These are phyloP conservation scores for Talaromyces pinophilus DNA, from an alignment of 2,329 filamentous ascomycete species.

Conservation along the genomic window DNA sequence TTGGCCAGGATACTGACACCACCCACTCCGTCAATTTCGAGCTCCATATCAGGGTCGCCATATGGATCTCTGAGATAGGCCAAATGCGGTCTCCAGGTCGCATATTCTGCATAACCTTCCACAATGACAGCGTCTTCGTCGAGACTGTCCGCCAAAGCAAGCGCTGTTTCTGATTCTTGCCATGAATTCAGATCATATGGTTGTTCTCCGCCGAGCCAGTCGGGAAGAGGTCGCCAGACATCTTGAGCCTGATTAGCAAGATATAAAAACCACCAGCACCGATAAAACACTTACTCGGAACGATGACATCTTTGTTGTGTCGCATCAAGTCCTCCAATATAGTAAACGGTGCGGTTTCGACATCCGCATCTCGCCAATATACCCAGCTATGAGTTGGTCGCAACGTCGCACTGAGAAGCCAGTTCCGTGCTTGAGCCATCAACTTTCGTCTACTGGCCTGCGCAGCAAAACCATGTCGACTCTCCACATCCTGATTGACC, in stretches of 20 bases:
- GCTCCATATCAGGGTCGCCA: constrained; percentile 97
- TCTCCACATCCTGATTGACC: constrained; percentile 96
- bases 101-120: constrained; percentile 97
- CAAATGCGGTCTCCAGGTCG: constrained; percentile 95
- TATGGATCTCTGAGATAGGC: constrained; percentile 96
- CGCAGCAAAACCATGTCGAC: constrained; percentile 93
- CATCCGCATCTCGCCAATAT: constrained; percentile 98
- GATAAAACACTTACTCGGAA: constrained; percentile 72
- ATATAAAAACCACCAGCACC: too few relatives aligned
- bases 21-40: constrained; percentile 98
- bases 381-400: constrained; percentile 98
- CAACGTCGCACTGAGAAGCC: constrained; percentile 89
- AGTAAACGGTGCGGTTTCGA: constrained; percentile 94
- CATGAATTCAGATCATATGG: constrained; percentile 98
- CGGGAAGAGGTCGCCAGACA: constrained; percentile 96
- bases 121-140: constrained; percentile 99
- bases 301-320: constrained; percentile 98
- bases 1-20: constrained; percentile 97
- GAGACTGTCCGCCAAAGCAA: constrained; percentile 88
- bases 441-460: constrained; percentile 91
- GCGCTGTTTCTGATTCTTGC: constrained; percentile 97
- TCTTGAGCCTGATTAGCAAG: constrained; percentile 53
- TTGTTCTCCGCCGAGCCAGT: constrained; percentile 98
- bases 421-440: constrained; percentile 97
- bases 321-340: constrained; percentile 98